phyloP scores from a whole-genome alignment of 2,329 filamentous ascomycete species.

The Escovopsis sp. region DNA sequence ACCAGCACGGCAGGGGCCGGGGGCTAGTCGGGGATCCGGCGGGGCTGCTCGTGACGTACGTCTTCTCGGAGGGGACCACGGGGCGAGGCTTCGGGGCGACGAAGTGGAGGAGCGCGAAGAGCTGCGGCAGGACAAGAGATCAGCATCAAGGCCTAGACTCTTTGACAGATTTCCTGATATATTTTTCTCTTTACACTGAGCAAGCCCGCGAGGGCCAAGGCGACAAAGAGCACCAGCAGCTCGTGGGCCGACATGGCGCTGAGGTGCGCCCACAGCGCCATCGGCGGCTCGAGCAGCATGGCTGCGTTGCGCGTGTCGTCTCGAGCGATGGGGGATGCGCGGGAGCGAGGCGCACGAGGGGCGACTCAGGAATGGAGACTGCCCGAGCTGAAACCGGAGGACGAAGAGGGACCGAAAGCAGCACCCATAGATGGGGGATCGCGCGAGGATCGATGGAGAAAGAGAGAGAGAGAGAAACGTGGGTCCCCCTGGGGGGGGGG shows the following conservation, averaged over 20 bases:
- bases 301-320: slow-evolving; percentile 8
- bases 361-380: background rate
- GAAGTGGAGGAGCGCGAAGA: slow-evolving; percentile 54
- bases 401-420: no score
- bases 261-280: slow-evolving; percentile 21
- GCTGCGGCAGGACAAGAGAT: slow-evolving; percentile 13
- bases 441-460: no score
- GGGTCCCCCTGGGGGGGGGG: no score
- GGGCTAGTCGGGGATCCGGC: slow-evolving; percentile 26
- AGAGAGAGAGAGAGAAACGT: no score
- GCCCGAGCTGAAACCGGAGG: background rate
- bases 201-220: slow-evolving; percentile 20
- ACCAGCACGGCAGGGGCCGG: slow-evolving; percentile 67
- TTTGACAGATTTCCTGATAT: no score
- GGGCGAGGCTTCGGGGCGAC: slow-evolving; percentile 70
- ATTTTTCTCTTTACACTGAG: slow-evolving; percentile 20
- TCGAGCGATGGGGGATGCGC: background rate
- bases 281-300: slow-evolving; percentile 17
- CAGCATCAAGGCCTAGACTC: background rate
- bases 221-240: slow-evolving; percentile 21
- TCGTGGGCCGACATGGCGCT: slow-evolving; percentile 25
- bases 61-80: slow-evolving; percentile 65
- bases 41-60: slow-evolving; percentile 60
- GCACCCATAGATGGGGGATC: no score
- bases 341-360: slow-evolving; percentile 1